Base-by-base conservation (phyloP, 768 basidiomycete genomes). In the Dendrothele bispora region DNA sequence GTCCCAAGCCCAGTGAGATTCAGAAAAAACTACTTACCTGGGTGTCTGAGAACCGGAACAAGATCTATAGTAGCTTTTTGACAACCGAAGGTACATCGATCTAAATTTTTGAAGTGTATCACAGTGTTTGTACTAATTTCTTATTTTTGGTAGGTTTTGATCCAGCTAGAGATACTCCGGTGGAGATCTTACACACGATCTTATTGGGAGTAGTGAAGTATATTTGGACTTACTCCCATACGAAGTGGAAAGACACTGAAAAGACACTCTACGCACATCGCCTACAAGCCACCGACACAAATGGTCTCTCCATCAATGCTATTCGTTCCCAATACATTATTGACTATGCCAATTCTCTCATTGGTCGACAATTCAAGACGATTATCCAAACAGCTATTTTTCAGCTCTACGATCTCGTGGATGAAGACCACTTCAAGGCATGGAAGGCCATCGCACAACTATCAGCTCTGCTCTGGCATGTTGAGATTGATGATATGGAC, bases 131-230 rank as follows among this genome's bases (percentile, higher is more conserved):
- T n/a, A n/a, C n/a, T n/a, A n/a, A n/a, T n/a, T n/a, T n/a, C n/a
- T n/a, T n/a, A n/a, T n/a, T n/a, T n/a, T n/a, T n/a, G n/a, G n/a
- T n/a, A 50, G 48, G 48, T 10, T 50, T 50, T 24, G 48, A 50
- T 36, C 48, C 43, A 18, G 17, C 48, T 2, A 42, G 49, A 39
- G 53, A 57, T 41, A 54, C 55, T 6, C 51, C 65, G 4, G 46
- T 60, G 10, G 63, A 68, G 46, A 52, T 64, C 10, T 55, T 68
- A 1, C 65, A 68, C 43, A 63, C 62, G 1, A 49, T 60, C 29
- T 48, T 66, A 1, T 58, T 68, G 3, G 66, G 67, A 6, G 28
- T 55, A 0, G 52, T 56, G 42, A 69, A 69, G 48, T 69, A 69
- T 50, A 47, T 57, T 7, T 69, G 66, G 67, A 56, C 61, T 29